Evolutionary conservation across 1,139 yeast genomes (phyloP), one percentile per base, ranked within the genome.

Genomic region (Diutina sp.): DNA sequence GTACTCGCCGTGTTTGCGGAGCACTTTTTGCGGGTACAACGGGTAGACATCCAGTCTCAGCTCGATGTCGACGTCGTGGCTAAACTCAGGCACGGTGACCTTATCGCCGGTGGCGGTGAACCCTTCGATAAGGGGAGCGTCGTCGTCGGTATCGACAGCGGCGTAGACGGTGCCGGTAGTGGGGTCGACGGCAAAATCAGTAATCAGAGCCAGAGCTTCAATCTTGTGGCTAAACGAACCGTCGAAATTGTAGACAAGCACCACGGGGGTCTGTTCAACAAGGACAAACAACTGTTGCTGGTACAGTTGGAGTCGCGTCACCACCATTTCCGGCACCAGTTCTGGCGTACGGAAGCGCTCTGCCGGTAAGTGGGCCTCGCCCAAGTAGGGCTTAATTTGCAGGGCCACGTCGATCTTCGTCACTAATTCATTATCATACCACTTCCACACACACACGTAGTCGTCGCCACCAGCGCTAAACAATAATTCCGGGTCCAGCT

Each of bases 381-480:
- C 76, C 60, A 84, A 72, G 60, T 72, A 79, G 45, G 81, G 77
- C 55, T 72, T 71, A 3, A 84, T 71, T n/a, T 74, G 59, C 0
- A 74, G 73, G 54, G 79, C 71, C 50, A 87, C 71, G 51, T 80
- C 76, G 53, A 85, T 69, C 59, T 77, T 76, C 46, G 75, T 72
- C 7, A 84, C 61, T 55, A 80, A 68, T 59, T 77, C 69, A 51
- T 76, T 77, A 9, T 69, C 66, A 57, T 69, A 68, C 95, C 95
- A 91, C 61, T 87, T 77, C 97, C 98, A 93, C 35, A 84, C 68
- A 59, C 80, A 77, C n/a, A 93, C 67, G 61, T 69, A 82, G 58
- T 82, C 83, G 66, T 93, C 99, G 61, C 99, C 99, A 46, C 99
- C 98, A 2, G 87, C 98, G 65, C 93, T 85, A 28, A 90, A 70